phyloP scores from a whole-genome alignment of 768 basidiomycete genomes.

The Filobasidium wieringae region DNA sequence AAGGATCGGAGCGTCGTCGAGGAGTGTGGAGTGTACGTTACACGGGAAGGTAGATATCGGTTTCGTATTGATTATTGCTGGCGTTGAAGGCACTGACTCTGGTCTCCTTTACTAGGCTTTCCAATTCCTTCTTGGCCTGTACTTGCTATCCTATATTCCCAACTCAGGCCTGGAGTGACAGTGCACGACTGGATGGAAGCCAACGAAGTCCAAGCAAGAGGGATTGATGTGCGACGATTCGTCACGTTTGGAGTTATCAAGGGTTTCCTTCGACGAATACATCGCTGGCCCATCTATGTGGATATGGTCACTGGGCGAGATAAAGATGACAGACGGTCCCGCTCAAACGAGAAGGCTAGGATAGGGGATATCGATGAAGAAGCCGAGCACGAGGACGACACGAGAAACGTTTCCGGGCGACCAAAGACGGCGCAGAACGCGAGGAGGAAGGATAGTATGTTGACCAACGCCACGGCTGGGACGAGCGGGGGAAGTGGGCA shows the following conservation, averaged over 20 bases:
- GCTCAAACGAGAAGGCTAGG: not conserved
- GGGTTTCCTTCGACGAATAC: constrained; percentile 85
- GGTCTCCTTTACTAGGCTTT: constrained; percentile 13
- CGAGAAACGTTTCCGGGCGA: not conserved
- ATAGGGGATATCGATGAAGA: not conserved
- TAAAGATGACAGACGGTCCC: not conserved
- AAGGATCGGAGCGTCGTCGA: constrained; percentile 69
- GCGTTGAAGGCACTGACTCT: not conserved
- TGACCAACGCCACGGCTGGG: not conserved
- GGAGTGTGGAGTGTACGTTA: constrained; percentile 89
- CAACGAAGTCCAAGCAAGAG: constrained; percentile 55
- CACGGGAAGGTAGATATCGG: constrained; percentile 50
- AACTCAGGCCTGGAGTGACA: constrained; percentile 68
- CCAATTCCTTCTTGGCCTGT: constrained; percentile 74
- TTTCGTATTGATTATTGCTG: constrained; percentile 2
- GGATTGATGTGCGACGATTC: constrained; percentile 87
- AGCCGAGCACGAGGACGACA: constrained; percentile 35
- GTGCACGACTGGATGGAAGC: constrained; percentile 78
- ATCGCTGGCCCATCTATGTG: constrained; percentile 68
- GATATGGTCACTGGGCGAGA: not conserved
- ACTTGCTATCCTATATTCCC: constrained; percentile 73
- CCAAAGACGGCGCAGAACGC: not conserved
- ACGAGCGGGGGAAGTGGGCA: not conserved
- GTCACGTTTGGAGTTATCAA: constrained; percentile 96
- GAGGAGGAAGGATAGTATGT: not conserved